phyloP scores from a whole-genome alignment of 2,329 filamentous ascomycete species.

The Macrophomina pseudophaseolina region DNA sequence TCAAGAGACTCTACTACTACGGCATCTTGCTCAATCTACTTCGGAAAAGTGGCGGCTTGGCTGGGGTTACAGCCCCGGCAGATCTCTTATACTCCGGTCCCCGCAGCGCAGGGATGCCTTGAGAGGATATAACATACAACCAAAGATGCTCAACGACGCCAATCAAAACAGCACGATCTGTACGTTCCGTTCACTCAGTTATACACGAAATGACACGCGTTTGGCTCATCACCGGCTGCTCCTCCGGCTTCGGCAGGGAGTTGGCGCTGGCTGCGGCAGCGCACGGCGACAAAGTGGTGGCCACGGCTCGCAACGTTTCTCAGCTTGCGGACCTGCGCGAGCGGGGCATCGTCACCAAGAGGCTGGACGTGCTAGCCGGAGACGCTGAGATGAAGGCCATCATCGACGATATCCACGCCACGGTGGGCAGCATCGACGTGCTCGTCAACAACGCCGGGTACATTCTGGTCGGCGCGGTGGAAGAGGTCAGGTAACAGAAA shows the following conservation, averaged over 20 bases:
- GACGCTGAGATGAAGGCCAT: constrained; percentile 72
- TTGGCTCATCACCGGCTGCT: constrained; percentile 82
- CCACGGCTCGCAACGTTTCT: constrained; percentile 70
- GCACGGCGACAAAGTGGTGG: constrained; percentile 81
- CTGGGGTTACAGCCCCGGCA: no score
- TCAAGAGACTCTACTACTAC: no score
- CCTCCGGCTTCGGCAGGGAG: constrained; percentile 84
- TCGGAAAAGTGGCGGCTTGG: no score
- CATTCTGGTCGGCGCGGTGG: not conserved
- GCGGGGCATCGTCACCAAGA: constrained; percentile 60
- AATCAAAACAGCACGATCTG: not conserved
- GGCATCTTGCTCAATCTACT: no score
- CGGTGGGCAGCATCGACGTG: constrained; percentile 87
- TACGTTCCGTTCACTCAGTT: no score
- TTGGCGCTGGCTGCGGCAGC: constrained; percentile 81
- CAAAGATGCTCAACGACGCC: no score
- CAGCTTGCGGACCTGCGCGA: not conserved
- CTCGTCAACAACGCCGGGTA: constrained; percentile 92
- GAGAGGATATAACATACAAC: no score
- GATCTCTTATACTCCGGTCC: no score
- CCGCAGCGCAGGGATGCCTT: no score
- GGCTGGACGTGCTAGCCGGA: constrained; percentile 72
- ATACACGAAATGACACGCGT: not conserved
- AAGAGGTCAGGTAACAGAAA: not conserved
- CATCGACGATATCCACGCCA: constrained; percentile 73